Percentiles rank a stretch among this genome's conserved stretches.
phyloP scores from a whole-genome alignment of 2,329 filamentous ascomycete species.

The Rhynchosporium agropyri region DNA sequence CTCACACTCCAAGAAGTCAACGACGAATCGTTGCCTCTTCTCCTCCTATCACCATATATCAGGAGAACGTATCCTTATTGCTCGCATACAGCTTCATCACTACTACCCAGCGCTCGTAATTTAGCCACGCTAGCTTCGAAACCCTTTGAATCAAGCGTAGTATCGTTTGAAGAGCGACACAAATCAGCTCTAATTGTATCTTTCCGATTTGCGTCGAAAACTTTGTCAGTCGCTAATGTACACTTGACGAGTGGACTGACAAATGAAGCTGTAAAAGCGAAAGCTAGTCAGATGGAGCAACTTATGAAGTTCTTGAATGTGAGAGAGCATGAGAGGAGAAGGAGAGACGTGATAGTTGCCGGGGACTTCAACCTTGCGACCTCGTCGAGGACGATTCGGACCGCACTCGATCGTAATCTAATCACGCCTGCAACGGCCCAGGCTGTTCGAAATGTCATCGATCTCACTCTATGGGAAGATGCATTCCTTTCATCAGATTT shows the following conservation, averaged over 20 bases:
- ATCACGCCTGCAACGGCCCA: conserved; percentile 54
- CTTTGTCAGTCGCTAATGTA: conserved; percentile 52
- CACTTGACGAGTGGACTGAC: conserved; percentile 65
- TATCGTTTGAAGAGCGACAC: conserved; percentile 57
- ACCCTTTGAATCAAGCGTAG: conserved; percentile 57
- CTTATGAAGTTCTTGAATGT: conserved; percentile 41
- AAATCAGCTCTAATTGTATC: conserved; percentile 56
- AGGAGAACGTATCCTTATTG: conserved; percentile 46
- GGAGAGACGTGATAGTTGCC: conserved; percentile 47
- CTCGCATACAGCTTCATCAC: conserved; percentile 24
- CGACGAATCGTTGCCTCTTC: conserved; percentile 60
- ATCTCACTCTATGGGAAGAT: conserved; percentile 49
- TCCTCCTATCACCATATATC: conserved; percentile 55
- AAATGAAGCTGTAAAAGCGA: conserved; percentile 58
- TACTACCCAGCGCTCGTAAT: conserved; percentile 61
- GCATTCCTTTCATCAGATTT: conserved; percentile 43
- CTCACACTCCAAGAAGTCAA: conserved; percentile 64
- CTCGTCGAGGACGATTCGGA: conserved; percentile 57
- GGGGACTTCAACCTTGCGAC: conserved; percentile 69
- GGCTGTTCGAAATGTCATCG: conserved; percentile 49
- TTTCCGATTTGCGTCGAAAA: conserved; percentile 43
- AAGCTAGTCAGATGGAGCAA: conserved; percentile 57
- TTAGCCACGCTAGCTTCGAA: conserved; percentile 60
- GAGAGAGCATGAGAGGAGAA: not conserved
- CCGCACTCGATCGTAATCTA: conserved; percentile 48